A percentile compares a stretch with the other conserved stretches of the same genome.
These are phyloP conservation scores for Herpotrichia juniperi DNA, from an alignment of 2,329 filamentous ascomycete species.

Conservation along the genomic window DNA sequence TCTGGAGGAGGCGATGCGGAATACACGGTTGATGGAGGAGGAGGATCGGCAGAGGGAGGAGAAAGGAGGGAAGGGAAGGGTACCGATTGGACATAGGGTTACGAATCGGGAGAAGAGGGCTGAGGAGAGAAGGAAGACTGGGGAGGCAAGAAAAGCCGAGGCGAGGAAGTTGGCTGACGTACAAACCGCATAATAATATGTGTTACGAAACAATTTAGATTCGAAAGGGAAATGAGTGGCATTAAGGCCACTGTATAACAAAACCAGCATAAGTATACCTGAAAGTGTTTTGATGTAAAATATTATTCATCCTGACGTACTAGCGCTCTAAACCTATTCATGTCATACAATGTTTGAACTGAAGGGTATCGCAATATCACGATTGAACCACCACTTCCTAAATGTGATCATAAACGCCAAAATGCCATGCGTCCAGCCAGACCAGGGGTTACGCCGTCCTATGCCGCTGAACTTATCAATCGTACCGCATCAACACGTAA, in stretches of 20 bases:
- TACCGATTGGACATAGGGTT: slow-evolving; percentile 32
- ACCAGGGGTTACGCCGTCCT: slow-evolving; percentile 21
- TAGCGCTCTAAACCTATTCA: slow-evolving; percentile 6
- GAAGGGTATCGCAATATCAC: slow-evolving; percentile 40
- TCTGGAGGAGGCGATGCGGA: slow-evolving; percentile 38
- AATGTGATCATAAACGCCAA: slow-evolving; percentile 28
- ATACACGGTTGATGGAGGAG: slow-evolving; percentile 21
- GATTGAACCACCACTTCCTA: background rate
- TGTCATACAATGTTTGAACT: slow-evolving; percentile 23
- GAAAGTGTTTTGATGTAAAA: background rate
- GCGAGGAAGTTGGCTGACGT: slow-evolving; percentile 27
- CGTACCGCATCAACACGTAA: slow-evolving; percentile 9
- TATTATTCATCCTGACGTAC: slow-evolving; percentile 7
- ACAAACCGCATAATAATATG: slow-evolving; percentile 18
- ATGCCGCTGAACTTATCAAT: slow-evolving; percentile 28
- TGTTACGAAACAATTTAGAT: background rate
- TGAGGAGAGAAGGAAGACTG: slow-evolving; percentile 29
- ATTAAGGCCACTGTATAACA: slow-evolving; percentile 6
- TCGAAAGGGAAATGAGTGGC: slow-evolving; percentile 9
- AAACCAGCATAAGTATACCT: background rate
- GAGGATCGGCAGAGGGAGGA: slow-evolving; percentile 24
- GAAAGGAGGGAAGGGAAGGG: slow-evolving; percentile 21
- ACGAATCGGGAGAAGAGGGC: slow-evolving; percentile 33
- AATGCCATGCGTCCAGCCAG: slow-evolving; percentile 27
- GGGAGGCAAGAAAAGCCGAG: slow-evolving; percentile 28